Evolutionary conservation across 2,329 filamentous ascomycete genomes (phyloP).

Genomic region (Plenodomus biglobosus): DNA sequence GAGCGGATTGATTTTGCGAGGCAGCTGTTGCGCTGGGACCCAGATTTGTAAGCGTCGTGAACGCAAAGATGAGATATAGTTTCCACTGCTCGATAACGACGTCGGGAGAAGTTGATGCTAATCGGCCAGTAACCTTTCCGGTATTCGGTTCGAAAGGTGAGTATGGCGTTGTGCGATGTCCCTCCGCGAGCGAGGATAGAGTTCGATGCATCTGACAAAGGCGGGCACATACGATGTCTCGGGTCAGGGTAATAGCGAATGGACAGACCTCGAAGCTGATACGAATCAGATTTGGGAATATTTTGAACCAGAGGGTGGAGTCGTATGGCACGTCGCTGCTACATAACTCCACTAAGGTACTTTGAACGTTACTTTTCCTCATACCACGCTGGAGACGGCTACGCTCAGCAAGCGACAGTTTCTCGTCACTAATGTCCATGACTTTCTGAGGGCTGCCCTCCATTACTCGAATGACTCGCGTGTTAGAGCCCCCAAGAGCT

Average conservation of each 20-base stretch:
- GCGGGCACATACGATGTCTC: conserved; percentile 89
- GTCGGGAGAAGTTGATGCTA: conserved; percentile 72
- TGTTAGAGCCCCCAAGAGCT: conserved; percentile 78
- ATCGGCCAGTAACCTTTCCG: conserved; percentile 59
- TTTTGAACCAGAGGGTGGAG: conserved; percentile 93
- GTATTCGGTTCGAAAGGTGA: conserved; percentile 61
- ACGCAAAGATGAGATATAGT: conserved; percentile 93
- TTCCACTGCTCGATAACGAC: conserved; percentile 97
- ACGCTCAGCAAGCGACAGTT: conserved; percentile 85
- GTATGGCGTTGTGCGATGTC: conserved; percentile 50
- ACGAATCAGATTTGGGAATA: conserved; percentile 92
- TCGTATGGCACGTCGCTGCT: conserved; percentile 95
- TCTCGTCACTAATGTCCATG: conserved; percentile 89
- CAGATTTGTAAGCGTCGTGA: conserved; percentile 86
- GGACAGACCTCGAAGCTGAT: conserved; percentile 89
- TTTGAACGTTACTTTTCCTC: conserved; percentile 78
- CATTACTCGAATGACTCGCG: conserved; percentile 85
- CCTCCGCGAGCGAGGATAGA: conserved; percentile 77
- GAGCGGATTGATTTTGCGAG: conserved; percentile 58
- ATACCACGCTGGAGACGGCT: conserved; percentile 90
- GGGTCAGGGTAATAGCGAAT: conserved; percentile 84
- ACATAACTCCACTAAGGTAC: conserved; percentile 88
- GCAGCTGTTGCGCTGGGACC: conserved; percentile 62
- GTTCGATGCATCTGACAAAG: conserved; percentile 90
- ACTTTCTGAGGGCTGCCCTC: conserved; percentile 87